Evolutionary conservation across 345 rosid species (phyloP), one percentile per base, ranked within the genome.

Genomic region (Hypericum androsaemum): DNA sequence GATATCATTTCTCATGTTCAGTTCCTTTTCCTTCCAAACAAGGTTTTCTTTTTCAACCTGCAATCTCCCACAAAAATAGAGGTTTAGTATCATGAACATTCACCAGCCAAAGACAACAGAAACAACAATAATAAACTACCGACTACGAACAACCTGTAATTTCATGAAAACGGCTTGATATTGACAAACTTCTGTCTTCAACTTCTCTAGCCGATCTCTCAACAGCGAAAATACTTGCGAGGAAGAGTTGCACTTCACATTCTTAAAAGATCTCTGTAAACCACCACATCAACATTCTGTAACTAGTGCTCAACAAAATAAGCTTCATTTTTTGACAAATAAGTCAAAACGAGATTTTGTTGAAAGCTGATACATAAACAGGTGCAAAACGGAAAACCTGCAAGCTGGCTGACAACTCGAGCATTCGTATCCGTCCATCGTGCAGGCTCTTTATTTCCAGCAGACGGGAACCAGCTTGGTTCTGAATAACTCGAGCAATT

Each of bases 121-220:
- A 59, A 63, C 63, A 69, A 50, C 71, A 70, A 65, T 68, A 64
- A 22, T 22, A 72, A 80, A 77, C 74, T 69, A 66, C 67, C 74
- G 68, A 74, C 80, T 78, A 70, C 79, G 73, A 74, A 75, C 88
- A 77, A 92, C 98, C 98, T 92, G 97, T 56, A 88, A 83, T 81
- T 81, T 92, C 83, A 85, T 88, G 38, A 70, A 81, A 54, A 78
- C 64, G 64, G 84, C 78, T 72, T 77, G 92, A 78, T 79, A 86
- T 43, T 64, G 66, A 42, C 58, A 43, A 68, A 80, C 88, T 67
- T 79, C 84, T 37, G 80, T 64, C 67, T 86, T 94, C 65, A 88
- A 77, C 59, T 71, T 88, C 62, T 71, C 84, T 50, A 94, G 70
- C 70, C 86, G 94, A 60, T 81, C 84, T 77, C 66, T 79, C 56